A percentile compares a stretch with the other conserved stretches of the same genome.
These are phyloP conservation scores for Misopates orontium DNA, from an alignment of 257 asterid genomes.

Conservation along the genomic window DNA sequence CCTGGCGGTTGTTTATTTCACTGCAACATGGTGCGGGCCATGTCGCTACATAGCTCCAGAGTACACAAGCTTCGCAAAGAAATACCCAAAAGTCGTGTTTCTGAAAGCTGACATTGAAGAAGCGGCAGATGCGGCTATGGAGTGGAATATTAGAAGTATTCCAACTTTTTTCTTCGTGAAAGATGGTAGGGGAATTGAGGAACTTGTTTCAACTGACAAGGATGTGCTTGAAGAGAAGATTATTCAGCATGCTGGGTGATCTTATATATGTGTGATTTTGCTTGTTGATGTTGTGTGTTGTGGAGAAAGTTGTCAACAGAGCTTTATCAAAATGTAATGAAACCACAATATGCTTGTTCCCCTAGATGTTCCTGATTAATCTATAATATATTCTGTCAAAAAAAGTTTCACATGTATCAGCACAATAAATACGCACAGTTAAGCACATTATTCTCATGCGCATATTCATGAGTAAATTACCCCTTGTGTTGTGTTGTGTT, in stretches of 20 bases:
- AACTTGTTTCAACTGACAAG: slow-evolving; percentile 50
- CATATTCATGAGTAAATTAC: too few relatives aligned
- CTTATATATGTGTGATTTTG: not conserved
- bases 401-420: not conserved
- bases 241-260: slow-evolving; percentile 45
- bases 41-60: slow-evolving; percentile 64
- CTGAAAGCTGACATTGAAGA: slow-evolving; percentile 68
- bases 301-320: too few relatives aligned
- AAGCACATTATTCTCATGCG: too few relatives aligned
- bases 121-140: slow-evolving; percentile 40
- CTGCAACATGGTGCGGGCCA: slow-evolving; percentile 87
- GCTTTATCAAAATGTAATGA: too few relatives aligned
- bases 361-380: too few relatives aligned
- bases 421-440: too few relatives aligned
- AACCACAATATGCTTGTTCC: too few relatives aligned
- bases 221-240: slow-evolving; percentile 55
- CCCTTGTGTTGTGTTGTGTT: too few relatives aligned
- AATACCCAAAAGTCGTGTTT: slow-evolving; percentile 55
- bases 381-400: not conserved
- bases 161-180: slow-evolving; percentile 66
- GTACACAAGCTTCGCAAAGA: slow-evolving; percentile 39
- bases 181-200: slow-evolving; percentile 63
- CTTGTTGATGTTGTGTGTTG: not conserved
- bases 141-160: slow-evolving; percentile 57
- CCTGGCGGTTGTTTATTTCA: slow-evolving; percentile 69